phyloP scores from a whole-genome alignment of 495 filamentous ascomycete genomes.

The Achaetomiella virescens region DNA sequence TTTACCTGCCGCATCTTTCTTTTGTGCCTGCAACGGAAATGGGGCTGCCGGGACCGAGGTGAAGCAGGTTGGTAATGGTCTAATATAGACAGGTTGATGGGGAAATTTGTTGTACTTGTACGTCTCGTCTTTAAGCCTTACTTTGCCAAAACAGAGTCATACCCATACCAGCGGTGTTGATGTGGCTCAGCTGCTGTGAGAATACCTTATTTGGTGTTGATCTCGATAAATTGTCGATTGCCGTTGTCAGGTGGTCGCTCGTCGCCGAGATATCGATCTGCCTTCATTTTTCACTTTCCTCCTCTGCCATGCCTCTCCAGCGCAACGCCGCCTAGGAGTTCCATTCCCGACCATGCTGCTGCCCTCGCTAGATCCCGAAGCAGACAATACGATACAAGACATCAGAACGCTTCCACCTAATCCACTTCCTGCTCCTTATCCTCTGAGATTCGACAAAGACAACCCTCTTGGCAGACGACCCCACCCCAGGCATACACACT shows the following conservation, averaged over 20 bases:
- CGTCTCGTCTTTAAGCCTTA: not conserved
- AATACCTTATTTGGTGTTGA: not conserved
- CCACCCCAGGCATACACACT: not conserved
- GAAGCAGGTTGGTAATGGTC: conserved; percentile 15
- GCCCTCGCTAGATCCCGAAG: too few relatives aligned
- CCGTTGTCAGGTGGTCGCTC: not conserved
- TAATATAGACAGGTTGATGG: conserved; percentile 14
- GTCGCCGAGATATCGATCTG: not conserved
- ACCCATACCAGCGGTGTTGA: not conserved
- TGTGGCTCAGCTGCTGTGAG: too few relatives aligned
- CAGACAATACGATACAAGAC: too few relatives aligned
- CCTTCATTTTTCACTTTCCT: not conserved
- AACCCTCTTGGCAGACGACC: not conserved
- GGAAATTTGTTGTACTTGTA: conserved; percentile 9
- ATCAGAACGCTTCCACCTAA: not conserved
- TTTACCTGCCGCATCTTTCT: not conserved
- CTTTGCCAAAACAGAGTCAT: not conserved
- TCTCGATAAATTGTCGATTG: not conserved
- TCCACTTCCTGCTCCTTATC: not conserved
- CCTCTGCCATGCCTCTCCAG: not conserved
- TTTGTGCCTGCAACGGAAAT: conserved; percentile 6
- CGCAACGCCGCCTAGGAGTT: not conserved
- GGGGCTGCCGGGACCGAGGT: not conserved
- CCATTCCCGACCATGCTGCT: not conserved
- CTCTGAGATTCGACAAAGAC: too few relatives aligned